A percentile compares a stretch with the other conserved stretches of the same genome.
Conservation (phyloP, 257 asterid genomes). For the Oldenlandia corymbosa region DNA sequence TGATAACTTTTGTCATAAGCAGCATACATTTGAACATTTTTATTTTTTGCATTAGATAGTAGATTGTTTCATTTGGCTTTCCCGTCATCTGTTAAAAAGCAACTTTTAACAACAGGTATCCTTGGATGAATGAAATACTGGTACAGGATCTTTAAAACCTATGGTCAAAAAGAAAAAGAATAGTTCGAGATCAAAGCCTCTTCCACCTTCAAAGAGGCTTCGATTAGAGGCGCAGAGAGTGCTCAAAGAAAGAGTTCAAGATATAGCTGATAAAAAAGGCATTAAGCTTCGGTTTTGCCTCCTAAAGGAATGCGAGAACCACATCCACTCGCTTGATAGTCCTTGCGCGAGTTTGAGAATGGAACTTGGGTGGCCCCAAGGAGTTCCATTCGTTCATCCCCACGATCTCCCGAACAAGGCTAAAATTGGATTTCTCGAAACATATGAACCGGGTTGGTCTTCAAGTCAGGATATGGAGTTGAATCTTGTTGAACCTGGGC, state of each 20-base stretch:
- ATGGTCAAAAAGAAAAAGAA: conserved; percentile 54
- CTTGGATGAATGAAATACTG: conserved; percentile 83
- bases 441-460: conserved; percentile 98
- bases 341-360: conserved; percentile 77
- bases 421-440: conserved; percentile 91
- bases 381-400: conserved; percentile 98
- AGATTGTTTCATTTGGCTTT: conserved; percentile 9
- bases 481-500: conserved; percentile 36
- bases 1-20: not conserved
- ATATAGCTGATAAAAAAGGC: conserved; percentile 94
- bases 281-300: conserved; percentile 91
- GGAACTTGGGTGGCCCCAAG: conserved; percentile 98
- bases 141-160: conserved; percentile 88
- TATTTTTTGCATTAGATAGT: not conserved
- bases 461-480: conserved; percentile 76
- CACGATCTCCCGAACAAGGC: conserved; percentile 99
- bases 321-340: conserved; percentile 74
- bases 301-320: conserved; percentile 88
- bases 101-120: conserved; percentile 59
- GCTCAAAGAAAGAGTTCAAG: conserved; percentile 93
- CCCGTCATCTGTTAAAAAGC: conserved; percentile 43
- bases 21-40: not conserved
- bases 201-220: conserved; percentile 93
- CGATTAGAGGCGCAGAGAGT: conserved; percentile 97
- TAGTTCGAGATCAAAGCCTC: conserved; percentile 66